phyloP scores from a whole-genome alignment of 192 early-diverging fungal species.

The Chytriomyces hyalinus region DNA sequence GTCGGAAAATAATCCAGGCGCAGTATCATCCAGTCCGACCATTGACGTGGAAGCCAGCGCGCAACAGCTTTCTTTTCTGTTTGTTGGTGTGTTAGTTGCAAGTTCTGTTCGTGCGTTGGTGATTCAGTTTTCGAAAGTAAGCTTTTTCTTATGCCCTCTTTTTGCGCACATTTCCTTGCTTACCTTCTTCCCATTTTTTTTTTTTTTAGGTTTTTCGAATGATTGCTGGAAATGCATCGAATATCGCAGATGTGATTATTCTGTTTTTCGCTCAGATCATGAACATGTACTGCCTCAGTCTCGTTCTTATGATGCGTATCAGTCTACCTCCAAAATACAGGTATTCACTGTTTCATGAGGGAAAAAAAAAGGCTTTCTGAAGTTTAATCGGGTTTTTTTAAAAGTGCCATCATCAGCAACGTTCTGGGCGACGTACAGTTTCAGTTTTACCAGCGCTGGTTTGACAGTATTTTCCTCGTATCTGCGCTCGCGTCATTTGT shows the following conservation, averaged over 20 bases:
- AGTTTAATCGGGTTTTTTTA: background rate
- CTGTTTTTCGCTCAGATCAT: conserved; percentile 85
- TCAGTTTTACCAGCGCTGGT: conserved; percentile 92
- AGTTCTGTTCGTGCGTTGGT: conserved; percentile 88
- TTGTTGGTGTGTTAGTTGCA: conserved; percentile 90
- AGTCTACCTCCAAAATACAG: conserved; percentile 84
- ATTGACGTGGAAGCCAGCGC: conserved; percentile 86
- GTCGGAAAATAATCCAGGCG: conserved; percentile 45
- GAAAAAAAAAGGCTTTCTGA: background rate
- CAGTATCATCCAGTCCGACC: background rate
- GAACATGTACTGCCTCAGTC: conserved; percentile 91
- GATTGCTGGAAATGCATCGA: conserved; percentile 1
- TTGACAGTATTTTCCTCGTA: conserved; percentile 88
- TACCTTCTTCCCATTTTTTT: conserved; percentile 1
- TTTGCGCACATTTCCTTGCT: conserved; percentile 60
- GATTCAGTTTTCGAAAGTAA: conserved; percentile 76
- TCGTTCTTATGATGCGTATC: conserved; percentile 91
- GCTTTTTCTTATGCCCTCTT: conserved; percentile 63
- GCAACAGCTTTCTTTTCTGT: conserved; percentile 89
- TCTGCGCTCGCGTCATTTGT: conserved; percentile 74
- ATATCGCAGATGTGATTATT: conserved; percentile 68
- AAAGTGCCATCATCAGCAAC: conserved; percentile 74
- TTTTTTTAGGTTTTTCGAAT: conserved; percentile 14
- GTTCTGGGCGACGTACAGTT: conserved; percentile 84
- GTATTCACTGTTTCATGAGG: conserved; percentile 25